phyloP scores from a whole-genome alignment of 2,329 filamentous ascomycete species.

The Rhynchosporium agropyri region DNA sequence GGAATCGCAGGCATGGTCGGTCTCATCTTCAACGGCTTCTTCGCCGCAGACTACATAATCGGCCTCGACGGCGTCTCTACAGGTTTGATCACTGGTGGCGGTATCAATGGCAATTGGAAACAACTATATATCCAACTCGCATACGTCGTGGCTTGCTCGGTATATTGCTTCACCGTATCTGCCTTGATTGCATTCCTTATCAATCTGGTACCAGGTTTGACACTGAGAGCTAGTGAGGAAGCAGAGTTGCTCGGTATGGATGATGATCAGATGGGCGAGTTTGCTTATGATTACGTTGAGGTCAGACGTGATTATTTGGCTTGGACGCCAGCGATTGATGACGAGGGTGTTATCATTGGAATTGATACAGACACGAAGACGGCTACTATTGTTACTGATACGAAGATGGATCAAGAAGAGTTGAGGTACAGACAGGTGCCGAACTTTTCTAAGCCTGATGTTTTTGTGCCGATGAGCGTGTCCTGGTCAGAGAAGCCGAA shows the following conservation, averaged over 20 bases:
- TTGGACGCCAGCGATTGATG: constrained; percentile 71
- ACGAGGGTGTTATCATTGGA: constrained; percentile 48
- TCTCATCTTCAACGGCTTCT: constrained; percentile 72
- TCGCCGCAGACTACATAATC: constrained; percentile 69
- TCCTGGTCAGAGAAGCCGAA: no score
- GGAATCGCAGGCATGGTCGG: constrained; percentile 69
- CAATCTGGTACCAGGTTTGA: constrained; percentile 75
- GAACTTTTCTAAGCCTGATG: neutral
- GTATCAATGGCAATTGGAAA: constrained; percentile 72
- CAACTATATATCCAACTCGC: constrained; percentile 79
- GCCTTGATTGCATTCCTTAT: constrained; percentile 73
- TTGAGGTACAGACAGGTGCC: constrained; percentile 1
- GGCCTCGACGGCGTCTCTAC: constrained; percentile 77
- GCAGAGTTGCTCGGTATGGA: constrained; percentile 87
- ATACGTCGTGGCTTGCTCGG: constrained; percentile 67
- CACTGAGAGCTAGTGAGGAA: constrained; percentile 78
- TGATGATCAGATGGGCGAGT: constrained; percentile 86
- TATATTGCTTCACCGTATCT: constrained; percentile 73
- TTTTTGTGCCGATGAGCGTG: neutral
- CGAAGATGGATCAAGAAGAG: neutral
- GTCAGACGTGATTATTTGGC: constrained; percentile 85
- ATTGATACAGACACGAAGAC: constrained; percentile 5
- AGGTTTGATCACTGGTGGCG: constrained; percentile 63
- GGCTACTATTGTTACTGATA: neutral
- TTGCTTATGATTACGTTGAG: constrained; percentile 89